Conservation (phyloP, 1,139 yeast species). For the Scheffersomyces illinoinensis region DNA sequence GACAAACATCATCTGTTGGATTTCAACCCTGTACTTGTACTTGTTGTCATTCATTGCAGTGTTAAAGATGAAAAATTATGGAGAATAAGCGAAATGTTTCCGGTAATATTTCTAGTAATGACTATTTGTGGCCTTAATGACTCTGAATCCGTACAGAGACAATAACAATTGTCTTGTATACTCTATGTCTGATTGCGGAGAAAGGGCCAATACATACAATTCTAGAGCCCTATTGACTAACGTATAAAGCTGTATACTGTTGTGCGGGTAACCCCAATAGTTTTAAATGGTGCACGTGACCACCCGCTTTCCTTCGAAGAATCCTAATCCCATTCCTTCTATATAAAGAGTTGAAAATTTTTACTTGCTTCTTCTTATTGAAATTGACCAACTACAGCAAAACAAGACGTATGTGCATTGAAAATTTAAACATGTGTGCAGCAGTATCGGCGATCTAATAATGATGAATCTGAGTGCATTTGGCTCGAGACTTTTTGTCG, state of each 20-base stretch:
- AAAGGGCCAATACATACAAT: not conserved
- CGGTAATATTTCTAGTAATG: too few species aligned
- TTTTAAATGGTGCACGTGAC: not conserved
- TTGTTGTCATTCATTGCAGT: constrained; percentile 37
- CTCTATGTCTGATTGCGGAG: too few species aligned
- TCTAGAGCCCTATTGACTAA: not conserved
- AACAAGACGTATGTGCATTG: not conserved
- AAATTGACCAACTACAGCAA: not conserved
- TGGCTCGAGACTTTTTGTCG: constrained; percentile 93
- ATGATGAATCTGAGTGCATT: constrained; percentile 92
- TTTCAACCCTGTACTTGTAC: constrained; percentile 78
- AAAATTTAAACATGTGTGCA: not conserved
- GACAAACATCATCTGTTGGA: constrained; percentile 99
- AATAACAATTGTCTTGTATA: not conserved
- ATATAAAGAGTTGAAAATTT: not conserved
- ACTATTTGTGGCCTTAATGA: not conserved
- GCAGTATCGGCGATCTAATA: not conserved
- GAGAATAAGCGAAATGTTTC: not conserved
- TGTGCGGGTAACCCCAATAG: not conserved
- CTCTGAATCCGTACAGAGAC: not conserved
- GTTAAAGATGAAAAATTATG: not conserved
- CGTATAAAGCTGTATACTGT: not conserved
- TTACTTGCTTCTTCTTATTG: not conserved
- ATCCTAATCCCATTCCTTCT: not conserved
- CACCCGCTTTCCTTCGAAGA: not conserved